A percentile compares a stretch with the other conserved stretches of the same genome.
These are phyloP conservation scores for Nicotiana rustica DNA, from an alignment of 305 asterid species.

Conservation along the genomic window DNA sequence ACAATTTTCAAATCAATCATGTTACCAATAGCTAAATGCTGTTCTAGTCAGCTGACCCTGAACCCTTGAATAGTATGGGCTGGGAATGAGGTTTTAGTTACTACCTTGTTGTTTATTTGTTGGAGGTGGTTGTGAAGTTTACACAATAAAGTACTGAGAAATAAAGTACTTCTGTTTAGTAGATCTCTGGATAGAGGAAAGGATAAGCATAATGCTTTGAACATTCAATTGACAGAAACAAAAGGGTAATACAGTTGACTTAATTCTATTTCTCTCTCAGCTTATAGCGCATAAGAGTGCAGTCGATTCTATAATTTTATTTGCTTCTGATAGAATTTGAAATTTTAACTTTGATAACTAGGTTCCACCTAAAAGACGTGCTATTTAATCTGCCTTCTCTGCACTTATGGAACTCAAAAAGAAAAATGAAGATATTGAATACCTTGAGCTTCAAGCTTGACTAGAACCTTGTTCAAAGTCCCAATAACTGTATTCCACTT, in stretches of 20 bases:
- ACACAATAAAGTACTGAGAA: not conserved
- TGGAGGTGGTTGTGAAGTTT: slow-evolving; percentile 15
- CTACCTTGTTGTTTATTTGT: slow-evolving; percentile 1
- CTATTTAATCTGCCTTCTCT: not conserved
- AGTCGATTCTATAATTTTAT: not conserved
- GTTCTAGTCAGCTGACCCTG: not conserved
- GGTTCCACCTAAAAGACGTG: not conserved
- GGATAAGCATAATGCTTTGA: slow-evolving; percentile 5
- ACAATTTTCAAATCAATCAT: not conserved
- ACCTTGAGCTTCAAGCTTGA: not conserved
- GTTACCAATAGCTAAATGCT: not conserved
- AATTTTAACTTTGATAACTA: not conserved
- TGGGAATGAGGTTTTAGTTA: not conserved
- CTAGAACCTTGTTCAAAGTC: not conserved
- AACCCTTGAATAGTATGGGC: slow-evolving; percentile 12
- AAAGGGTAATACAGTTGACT: not conserved
- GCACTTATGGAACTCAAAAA: not conserved
- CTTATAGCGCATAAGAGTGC: not conserved
- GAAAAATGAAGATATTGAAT: not conserved
- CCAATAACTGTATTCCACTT: not conserved
- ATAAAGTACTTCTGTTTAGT: slow-evolving; percentile 18
- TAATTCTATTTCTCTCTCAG: slow-evolving; percentile 7
- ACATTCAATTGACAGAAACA: not conserved
- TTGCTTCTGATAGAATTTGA: not conserved
- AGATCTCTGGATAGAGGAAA: not conserved